Base-by-base conservation (phyloP, 768 basidiomycete genomes). In the Clavaria fumosa region DNA sequence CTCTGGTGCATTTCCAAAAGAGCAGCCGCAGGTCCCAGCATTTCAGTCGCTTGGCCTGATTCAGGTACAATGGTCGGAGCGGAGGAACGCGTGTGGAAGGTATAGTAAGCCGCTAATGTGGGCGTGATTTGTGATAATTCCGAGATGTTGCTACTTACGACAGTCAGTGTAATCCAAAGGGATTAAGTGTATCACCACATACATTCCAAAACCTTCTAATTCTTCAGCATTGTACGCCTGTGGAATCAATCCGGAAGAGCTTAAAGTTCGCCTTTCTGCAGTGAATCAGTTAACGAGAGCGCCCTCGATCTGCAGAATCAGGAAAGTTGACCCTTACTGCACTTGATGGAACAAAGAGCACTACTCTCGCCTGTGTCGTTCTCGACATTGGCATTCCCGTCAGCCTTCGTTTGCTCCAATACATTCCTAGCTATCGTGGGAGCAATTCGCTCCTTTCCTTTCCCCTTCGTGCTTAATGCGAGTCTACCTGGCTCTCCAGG, bases 121-220 rank as follows among this genome's bases (percentile, higher is more conserved):
- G 69, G 75, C 1, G 67, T 70, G 31, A 81, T 69, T 47, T 70
- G 67, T 17, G 50, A 49, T 2, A 82, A 59, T 42, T 70, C 73
- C 20, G 53, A 43, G 12, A 64, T 41, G 46, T 71, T 64, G 44
- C 78, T 80, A 46, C 4, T 42, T 20, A 6, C 28, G 35, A 4
- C 22, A 35, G 19, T 38, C 23, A 35, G 21, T 14, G 19, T 6
- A 20, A 19, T n/a, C 33, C 30, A 38, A 32, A 48, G 23, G 7
- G 2, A 26, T 23, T 2, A 9, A 14, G 17, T 22, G 31, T 30
- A 43, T 36, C 17, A 36, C 19, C 9, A 53, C 68, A 36, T 50
- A 77, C 76, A 78, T 63, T 51, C 66, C 69, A 54, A 68, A 58
- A 21, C 51, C 49, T 37, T 67, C 61, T 3, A 75, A 56, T 21